A percentile compares a stretch with the other conserved stretches of the same genome.
Conservation (phyloP, 1,139 yeast species). For the Yamadazyma oceani region DNA sequence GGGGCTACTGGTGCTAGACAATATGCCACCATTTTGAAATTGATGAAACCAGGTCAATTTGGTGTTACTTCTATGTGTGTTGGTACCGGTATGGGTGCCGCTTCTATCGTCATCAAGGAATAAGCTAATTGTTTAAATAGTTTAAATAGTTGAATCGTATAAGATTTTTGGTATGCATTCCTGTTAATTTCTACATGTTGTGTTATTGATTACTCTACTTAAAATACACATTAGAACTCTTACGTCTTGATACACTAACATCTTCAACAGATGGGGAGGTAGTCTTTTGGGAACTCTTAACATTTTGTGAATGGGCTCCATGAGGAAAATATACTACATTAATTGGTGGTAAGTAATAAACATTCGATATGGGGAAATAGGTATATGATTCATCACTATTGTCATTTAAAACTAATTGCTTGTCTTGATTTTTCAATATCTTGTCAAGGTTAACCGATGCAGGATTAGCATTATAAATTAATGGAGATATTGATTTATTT, state of each 20-base stretch:
- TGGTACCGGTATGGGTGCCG: conserved; percentile 99
- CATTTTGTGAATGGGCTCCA: conserved; percentile 47
- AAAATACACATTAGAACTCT: conserved; percentile 34
- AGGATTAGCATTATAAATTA: conserved; percentile 14
- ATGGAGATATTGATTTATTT: conserved; percentile 12
- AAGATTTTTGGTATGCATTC: no score
- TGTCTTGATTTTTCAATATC: conserved; percentile 8
- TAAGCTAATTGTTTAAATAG: conserved; percentile 6
- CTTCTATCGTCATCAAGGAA: conserved; percentile 74
- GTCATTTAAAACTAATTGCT: neutral
- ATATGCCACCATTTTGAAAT: conserved; percentile 81
- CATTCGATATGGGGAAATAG: conserved; percentile 56
- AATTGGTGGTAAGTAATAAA: conserved; percentile 59
- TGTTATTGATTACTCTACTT: conserved; percentile 16
- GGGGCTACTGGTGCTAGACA: conserved; percentile 98
- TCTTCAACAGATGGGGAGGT: conserved; percentile 14
- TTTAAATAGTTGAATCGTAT: conserved; percentile 5
- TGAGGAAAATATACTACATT: conserved; percentile 63
- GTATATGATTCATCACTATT: conserved; percentile 34
- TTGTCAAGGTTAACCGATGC: conserved; percentile 16
- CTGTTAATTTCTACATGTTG: no score
- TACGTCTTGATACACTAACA: conserved; percentile 17
- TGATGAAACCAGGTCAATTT: conserved; percentile 74
- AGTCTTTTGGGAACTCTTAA: conserved; percentile 5
- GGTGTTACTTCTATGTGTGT: conserved; percentile 96